These are phyloP conservation scores for Yamadazyma triangularis DNA, from an alignment of 1,139 yeast species.

Conservation along the genomic window DNA sequence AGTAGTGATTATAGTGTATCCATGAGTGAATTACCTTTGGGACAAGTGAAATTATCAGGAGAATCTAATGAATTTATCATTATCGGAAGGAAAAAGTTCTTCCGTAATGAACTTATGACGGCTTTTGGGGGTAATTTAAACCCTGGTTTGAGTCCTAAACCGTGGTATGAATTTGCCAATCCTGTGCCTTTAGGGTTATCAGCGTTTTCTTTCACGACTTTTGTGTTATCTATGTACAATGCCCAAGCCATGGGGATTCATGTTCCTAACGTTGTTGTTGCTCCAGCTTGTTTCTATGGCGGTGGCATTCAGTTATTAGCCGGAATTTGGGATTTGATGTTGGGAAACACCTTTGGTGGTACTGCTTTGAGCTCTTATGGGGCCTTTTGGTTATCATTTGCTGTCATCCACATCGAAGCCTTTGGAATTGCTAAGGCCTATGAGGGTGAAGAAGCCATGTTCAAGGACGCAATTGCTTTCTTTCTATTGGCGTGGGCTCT, in stretches of 20 bases:
- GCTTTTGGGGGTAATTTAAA: slow-evolving; percentile 73
- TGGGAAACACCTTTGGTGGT: slow-evolving; percentile 64
- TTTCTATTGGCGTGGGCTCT: slow-evolving; percentile 64
- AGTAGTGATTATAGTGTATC: slow-evolving; percentile 5
- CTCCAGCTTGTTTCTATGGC: slow-evolving; percentile 46
- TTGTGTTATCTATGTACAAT: slow-evolving; percentile 40
- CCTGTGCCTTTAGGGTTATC: slow-evolving; percentile 61
- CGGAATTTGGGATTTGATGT: slow-evolving; percentile 61
- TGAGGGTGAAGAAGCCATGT: slow-evolving; percentile 34
- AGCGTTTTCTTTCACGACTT: slow-evolving; percentile 49
- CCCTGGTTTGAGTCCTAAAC: slow-evolving; percentile 15
- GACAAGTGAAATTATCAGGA: slow-evolving; percentile 17
- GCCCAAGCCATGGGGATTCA: slow-evolving; percentile 37
- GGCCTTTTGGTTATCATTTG: slow-evolving; percentile 70
- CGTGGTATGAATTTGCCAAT: slow-evolving; percentile 38
- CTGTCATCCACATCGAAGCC: slow-evolving; percentile 50
- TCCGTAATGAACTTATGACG: slow-evolving; percentile 28
- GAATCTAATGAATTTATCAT: slow-evolving; percentile 19
- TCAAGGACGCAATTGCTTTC: slow-evolving; percentile 52
- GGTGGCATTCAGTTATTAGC: slow-evolving; percentile 63
- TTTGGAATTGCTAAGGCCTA: slow-evolving; percentile 56
- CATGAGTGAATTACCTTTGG: slow-evolving; percentile 12
- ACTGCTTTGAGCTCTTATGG: slow-evolving; percentile 69
- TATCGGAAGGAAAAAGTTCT: slow-evolving; percentile 28
- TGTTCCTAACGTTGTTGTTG: slow-evolving; percentile 37